These are phyloP conservation scores for Fusarium drepaniforme DNA, from an alignment of 2,329 filamentous ascomycete species.

Conservation along the genomic window DNA sequence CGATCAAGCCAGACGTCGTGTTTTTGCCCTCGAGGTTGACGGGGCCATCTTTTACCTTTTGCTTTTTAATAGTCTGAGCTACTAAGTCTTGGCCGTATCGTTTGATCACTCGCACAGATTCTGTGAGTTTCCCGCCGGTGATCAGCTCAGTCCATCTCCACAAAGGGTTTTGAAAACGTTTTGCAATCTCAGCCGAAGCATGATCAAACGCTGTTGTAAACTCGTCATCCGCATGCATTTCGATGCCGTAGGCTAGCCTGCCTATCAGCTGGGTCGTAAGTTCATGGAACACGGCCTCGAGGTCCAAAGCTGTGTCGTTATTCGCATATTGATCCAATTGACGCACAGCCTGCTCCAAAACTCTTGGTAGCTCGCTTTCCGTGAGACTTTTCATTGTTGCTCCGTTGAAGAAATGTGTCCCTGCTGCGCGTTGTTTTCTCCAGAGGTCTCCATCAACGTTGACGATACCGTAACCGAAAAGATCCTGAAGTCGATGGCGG, in stretches of 20 bases:
- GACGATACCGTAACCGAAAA: conserved; percentile 12
- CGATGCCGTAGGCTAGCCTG: background rate
- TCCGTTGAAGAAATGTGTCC: conserved; percentile 33
- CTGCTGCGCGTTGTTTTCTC: conserved; percentile 1
- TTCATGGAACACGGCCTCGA: background rate
- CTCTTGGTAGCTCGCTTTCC: background rate
- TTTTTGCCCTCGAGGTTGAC: background rate
- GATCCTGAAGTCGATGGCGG: background rate
- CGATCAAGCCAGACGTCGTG: background rate
- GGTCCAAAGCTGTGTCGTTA: background rate
- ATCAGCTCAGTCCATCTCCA: background rate
- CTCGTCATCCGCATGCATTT: background rate
- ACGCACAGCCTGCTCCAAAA: background rate
- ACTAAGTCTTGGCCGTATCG: background rate
- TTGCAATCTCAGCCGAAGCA: background rate
- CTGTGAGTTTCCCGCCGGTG: background rate
- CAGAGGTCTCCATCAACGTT: conserved; percentile 8
- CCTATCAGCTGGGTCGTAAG: background rate
- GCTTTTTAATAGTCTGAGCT: background rate
- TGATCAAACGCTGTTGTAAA: background rate
- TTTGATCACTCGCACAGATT: background rate
- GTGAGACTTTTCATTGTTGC: conserved; percentile 42
- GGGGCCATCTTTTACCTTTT: background rate
- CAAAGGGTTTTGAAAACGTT: background rate
- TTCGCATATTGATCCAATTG: background rate